phyloP scores from a whole-genome alignment of 2,329 filamentous ascomycete genomes.

The Aspergillus fructus region DNA sequence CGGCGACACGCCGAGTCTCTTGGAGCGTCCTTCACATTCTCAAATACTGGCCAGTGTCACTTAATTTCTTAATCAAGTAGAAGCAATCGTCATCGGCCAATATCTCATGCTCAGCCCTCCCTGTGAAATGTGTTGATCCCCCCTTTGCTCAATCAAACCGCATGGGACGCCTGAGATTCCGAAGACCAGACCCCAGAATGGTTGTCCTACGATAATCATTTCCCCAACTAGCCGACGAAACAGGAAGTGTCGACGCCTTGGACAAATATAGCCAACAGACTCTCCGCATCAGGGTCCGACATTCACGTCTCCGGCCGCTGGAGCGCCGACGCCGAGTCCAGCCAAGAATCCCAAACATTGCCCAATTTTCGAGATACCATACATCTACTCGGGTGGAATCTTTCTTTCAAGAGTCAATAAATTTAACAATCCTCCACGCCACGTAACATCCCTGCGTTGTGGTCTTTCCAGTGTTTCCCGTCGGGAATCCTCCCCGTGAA shows the following conservation, averaged over 20 bases:
- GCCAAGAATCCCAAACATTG: too few species aligned
- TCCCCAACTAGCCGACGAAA: not conserved
- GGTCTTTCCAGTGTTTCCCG: too few species aligned
- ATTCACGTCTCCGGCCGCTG: too few species aligned
- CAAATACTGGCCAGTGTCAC: not conserved
- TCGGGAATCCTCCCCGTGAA: too few species aligned
- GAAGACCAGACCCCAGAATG: not conserved
- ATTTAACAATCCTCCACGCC: too few species aligned
- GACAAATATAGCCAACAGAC: too few species aligned
- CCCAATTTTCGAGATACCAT: too few species aligned
- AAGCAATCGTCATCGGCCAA: not conserved
- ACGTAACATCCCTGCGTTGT: too few species aligned
- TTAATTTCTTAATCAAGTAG: not conserved
- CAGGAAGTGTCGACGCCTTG: not conserved
- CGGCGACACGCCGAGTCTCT: not conserved
- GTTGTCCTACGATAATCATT: not conserved
- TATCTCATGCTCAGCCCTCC: not conserved
- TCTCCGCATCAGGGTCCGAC: too few species aligned
- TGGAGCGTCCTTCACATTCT: not conserved
- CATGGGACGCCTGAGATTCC: not conserved
- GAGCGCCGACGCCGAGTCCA: too few species aligned
- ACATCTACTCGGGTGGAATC: too few species aligned
- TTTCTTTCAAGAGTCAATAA: too few species aligned
- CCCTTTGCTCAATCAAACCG: not conserved
- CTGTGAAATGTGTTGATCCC: not conserved